Base-by-base conservation (phyloP, 192 early-diverging fungal species). In the Coemansia asiatica region DNA sequence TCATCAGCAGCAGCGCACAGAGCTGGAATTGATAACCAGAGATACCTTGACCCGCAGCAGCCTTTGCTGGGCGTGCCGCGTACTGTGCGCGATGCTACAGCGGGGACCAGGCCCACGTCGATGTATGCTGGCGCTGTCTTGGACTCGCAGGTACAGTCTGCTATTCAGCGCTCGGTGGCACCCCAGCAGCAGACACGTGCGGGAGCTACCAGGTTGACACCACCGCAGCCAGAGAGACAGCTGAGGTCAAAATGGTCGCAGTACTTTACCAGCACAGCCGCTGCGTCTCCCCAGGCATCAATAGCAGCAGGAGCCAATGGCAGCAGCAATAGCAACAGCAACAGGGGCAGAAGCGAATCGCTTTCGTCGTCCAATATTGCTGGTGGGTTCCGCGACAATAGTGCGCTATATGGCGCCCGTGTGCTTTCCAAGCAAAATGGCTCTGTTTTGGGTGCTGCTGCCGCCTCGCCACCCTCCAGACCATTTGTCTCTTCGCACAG, bases 211-310 rank as follows among this genome's bases (percentile, higher is more conserved):
- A 31, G 26, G n/a, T 2, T 10, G 55, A 6, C 28, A 5, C 31
- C 28, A 18, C 55, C 28, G 13, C 18, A n/a, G 49, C 57, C 58
- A 2, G 21, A 28, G 46, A 56, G 31, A 1, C 55, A 38, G 49
- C 51, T 77, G 10, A 62, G 56, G 50, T 71, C 76, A 13, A 72
- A 71, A 56, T 80, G 77, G 77, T 72, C 77, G 46, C 77, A 80
- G 66, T 80, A 80, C 56, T 80, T 80, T 31, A 74, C 77, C 35
- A 74, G 71, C 56, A 68, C 76, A 0, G 76, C 67, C 6, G 23
- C 59, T 27, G 49, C 59, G 27, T 36, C 28, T 8, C 31, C 33
- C 16, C 58, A 68, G 50, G 48, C 27, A 21, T 44, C 35, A 3
- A 19, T 56, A 12, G 63, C 64, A 27, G 60, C 31, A 2, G n/a